phyloP scores from a whole-genome alignment of 257 asterid genomes.

The Craterostigma plantagineum region DNA sequence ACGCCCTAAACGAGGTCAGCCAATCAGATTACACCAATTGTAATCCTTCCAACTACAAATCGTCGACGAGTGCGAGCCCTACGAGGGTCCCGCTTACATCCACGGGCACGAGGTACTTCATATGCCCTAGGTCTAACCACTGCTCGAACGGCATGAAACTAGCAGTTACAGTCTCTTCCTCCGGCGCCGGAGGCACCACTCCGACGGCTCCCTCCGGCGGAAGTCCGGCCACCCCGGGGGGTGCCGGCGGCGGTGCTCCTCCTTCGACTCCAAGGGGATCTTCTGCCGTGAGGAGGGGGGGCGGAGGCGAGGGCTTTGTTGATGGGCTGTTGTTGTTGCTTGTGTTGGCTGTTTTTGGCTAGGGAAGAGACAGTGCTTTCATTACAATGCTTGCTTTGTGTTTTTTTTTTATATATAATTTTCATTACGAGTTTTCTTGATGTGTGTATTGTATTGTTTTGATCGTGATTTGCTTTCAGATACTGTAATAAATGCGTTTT shows the following conservation, averaged over 20 bases:
- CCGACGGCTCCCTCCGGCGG: slow-evolving; percentile 3
- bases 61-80: slow-evolving; percentile 15
- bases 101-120: slow-evolving; percentile 29
- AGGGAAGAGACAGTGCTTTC: slow-evolving; percentile 67
- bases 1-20: slow-evolving; percentile 33
- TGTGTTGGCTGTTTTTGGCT: slow-evolving; percentile 33
- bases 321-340: slow-evolving; percentile 17
- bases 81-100: slow-evolving; percentile 20
- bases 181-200: background rate
- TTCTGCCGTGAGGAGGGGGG: slow-evolving; percentile 16
- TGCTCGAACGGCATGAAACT: slow-evolving; percentile 41
- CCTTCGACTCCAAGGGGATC: slow-evolving; percentile 8
- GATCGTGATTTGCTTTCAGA: slow-evolving; percentile 13
- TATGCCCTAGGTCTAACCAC: slow-evolving; percentile 35
- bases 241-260: slow-evolving; percentile 11
- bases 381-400: background rate
- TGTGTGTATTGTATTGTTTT: background rate
- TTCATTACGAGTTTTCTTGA: background rate
- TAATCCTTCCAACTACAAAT: slow-evolving; percentile 17
- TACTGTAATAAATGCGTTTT: too few relatives aligned
- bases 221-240: background rate
- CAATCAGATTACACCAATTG: slow-evolving; percentile 22
- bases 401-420: background rate
- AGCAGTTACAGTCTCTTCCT: slow-evolving; percentile 15
- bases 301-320: slow-evolving; percentile 12